Evolutionary conservation across 768 basidiomycete species (phyloP), one percentile per base, ranked within the genome.

Genomic region (Suillus tomentosus): DNA sequence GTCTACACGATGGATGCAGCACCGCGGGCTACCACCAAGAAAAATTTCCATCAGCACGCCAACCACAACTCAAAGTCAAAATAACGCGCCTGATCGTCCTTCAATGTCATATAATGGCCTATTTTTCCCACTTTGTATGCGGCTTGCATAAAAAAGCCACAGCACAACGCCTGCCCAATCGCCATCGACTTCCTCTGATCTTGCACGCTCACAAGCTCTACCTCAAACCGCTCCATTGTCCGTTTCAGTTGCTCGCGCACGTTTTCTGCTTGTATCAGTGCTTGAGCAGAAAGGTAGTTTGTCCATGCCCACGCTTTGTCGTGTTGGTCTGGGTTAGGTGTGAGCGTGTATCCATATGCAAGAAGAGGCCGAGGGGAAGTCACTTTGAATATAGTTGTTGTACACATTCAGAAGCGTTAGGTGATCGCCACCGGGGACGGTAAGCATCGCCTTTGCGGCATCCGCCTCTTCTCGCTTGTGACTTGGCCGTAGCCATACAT

Each of bases 81-180:
- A 11, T 42, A 22, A 72, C 84, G n/a, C 66, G 87, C 92, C 80
- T 97, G 96, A 68, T 96, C 92, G 74, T 98, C 98, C 64, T 96
- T 88, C 0, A 27, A 4, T 27, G 96, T 99, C 66, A 90, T 66
- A 73, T 99, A 99, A 62, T 83, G 84, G 3, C 89, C 86, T 76
- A 94, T 95, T 73, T 94, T 92, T 3, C 94, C 93, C 73, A 96
- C 95, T 74, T 93, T 92, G 76, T 97, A 94, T 8, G 96, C 97
- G 13, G 94, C 87, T 73, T 98, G 96, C 96, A 97, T 98, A 79
- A 98, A 99, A 83, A 92, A 99, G 2, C 96, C 97, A 69, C 90
- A 91, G 5, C 92, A 90, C 24, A 99, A 81, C 0, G 91, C 90
- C 76, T 89, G 88, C 34, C 94, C 85, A 62, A 99, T 88, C 68